Conservation (phyloP, 305 asterid species). For the Fraxinus ornus region DNA sequence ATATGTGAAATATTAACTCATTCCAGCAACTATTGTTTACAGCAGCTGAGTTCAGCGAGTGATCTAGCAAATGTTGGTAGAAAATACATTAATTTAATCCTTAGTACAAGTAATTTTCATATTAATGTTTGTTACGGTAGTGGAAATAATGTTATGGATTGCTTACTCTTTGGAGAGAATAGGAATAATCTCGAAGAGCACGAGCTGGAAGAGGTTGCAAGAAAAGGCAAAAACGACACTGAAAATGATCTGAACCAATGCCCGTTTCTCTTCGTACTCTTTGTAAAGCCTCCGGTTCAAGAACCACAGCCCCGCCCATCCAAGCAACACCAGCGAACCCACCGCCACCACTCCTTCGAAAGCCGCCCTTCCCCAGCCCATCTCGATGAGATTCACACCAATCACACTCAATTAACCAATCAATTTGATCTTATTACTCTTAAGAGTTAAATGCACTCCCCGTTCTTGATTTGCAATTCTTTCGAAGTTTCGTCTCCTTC, state of each 20-base stretch:
- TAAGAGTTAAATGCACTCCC: not conserved
- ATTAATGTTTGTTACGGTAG: not conserved
- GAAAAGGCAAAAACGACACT: constrained; percentile 93
- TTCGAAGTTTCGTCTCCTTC: not conserved
- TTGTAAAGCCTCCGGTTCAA: constrained; percentile 86
- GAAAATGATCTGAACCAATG: constrained; percentile 91
- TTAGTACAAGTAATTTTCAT: not conserved
- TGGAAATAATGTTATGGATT: not conserved
- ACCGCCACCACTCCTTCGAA: no score
- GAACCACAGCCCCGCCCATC: constrained; percentile 96
- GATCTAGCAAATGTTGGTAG: not conserved
- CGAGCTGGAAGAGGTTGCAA: constrained; percentile 85
- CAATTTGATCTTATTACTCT: not conserved
- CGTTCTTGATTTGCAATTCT: not conserved
- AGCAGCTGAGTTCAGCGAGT: not conserved
- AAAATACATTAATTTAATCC: constrained; percentile 7
- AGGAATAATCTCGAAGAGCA: constrained; percentile 89
- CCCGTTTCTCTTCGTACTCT: constrained; percentile 96
- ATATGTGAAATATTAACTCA: not conserved
- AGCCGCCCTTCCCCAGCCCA: no score
- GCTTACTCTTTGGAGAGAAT: constrained; percentile 78
- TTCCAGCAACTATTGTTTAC: not conserved
- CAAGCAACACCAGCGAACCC: constrained; percentile 15
- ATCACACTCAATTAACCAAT: no score
- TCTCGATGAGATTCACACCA: no score